Evolutionary conservation across 148 eudicot genomes (phyloP).

Genomic region (Euryodendron excelsum): DNA sequence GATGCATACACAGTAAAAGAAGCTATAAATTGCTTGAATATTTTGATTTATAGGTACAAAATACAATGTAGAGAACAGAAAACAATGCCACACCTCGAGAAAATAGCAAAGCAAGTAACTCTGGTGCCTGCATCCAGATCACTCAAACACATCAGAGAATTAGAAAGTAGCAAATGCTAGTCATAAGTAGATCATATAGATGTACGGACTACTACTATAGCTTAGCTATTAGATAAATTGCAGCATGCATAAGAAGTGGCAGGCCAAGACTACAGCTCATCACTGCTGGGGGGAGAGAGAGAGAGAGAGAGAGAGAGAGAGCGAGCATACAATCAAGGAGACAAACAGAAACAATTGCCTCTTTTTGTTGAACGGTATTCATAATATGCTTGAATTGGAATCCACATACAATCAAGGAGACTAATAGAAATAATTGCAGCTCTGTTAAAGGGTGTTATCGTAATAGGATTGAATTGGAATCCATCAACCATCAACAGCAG

Average conservation of each 20-base stretch:
- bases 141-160: constrained; percentile 18
- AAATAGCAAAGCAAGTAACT: constrained; percentile 68
- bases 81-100: constrained; percentile 44
- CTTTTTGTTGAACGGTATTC: no score
- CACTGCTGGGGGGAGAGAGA: not conserved
- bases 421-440: no score
- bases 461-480: not conserved
- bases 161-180: constrained; percentile 12
- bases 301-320: not conserved
- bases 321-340: no score
- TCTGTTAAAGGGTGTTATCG: no score
- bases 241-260: no score
- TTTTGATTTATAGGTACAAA: not conserved
- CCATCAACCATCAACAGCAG: not conserved
- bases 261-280: no score
- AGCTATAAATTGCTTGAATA: not conserved
- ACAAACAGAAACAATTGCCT: no score
- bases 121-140: constrained; percentile 81
- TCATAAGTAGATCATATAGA: not conserved
- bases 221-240: not conserved
- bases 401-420: no score
- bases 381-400: no score
- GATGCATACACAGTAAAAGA: not conserved
- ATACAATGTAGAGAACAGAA: constrained; percentile 9
- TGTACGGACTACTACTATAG: not conserved